These are phyloP conservation scores for Colletotrichum sp. DNA, from an alignment of 2,329 filamentous ascomycete species.

Conservation along the genomic window DNA sequence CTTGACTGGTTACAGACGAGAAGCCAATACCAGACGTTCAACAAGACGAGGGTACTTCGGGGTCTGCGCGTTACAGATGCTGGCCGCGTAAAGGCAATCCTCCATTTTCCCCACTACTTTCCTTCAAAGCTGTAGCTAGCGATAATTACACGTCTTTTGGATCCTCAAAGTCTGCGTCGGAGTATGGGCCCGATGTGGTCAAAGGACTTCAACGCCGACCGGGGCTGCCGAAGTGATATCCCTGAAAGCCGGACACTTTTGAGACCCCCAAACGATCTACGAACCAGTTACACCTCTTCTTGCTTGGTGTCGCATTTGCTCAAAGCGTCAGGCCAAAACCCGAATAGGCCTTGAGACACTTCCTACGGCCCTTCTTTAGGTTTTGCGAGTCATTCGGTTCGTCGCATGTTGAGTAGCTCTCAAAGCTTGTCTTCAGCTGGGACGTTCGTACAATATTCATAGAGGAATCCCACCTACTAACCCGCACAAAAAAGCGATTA, in stretches of 20 bases:
- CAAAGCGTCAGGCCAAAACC: not conserved
- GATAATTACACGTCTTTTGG: not conserved
- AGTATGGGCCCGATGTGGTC: not conserved
- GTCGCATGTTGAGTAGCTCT: not conserved
- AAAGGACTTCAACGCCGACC: not conserved
- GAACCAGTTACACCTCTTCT: not conserved
- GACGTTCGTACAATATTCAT: not conserved
- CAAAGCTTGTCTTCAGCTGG: not conserved
- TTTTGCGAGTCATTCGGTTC: not conserved
- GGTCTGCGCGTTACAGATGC: too few relatives aligned
- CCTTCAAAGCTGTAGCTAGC: not conserved
- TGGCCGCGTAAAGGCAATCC: too few relatives aligned
- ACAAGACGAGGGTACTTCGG: too few relatives aligned
- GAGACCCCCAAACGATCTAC: not conserved
- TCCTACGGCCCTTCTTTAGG: not conserved
- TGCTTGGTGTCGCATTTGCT: not conserved
- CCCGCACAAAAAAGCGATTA: not conserved
- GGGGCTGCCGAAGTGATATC: not conserved
- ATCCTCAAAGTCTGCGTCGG: not conserved
- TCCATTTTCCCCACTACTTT: too few relatives aligned
- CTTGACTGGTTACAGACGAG: too few relatives aligned
- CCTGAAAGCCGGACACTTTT: not conserved
- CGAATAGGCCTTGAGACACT: not conserved
- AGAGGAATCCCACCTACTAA: fast-evolving
- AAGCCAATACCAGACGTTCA: too few relatives aligned